These are phyloP conservation scores for Byssochlamys sp. DNA, from an alignment of 2,329 filamentous ascomycete species.

Conservation along the genomic window DNA sequence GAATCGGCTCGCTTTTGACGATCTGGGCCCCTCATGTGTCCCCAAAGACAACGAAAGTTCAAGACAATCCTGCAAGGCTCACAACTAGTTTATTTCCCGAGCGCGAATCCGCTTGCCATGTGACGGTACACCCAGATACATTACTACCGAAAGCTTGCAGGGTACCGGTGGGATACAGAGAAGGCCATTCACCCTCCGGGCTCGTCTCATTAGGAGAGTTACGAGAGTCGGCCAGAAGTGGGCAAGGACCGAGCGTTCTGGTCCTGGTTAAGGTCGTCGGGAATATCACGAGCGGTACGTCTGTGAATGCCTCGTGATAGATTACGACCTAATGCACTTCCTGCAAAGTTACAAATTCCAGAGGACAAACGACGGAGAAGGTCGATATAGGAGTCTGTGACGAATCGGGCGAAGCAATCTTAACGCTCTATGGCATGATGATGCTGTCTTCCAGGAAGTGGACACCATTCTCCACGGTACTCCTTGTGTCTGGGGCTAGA, in stretches of 20 bases:
- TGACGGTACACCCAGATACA: constrained; percentile 37
- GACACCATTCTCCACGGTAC: constrained; percentile 30
- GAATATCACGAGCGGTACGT: constrained; percentile 34
- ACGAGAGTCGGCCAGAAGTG: constrained; percentile 38
- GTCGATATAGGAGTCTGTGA: constrained; percentile 41
- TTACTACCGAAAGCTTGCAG: constrained; percentile 31
- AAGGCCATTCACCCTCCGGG: constrained; percentile 23
- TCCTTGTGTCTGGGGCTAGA: constrained; percentile 33
- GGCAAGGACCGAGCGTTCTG: constrained; percentile 33
- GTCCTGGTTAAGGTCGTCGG: constrained; percentile 45
- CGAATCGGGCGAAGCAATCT: constrained; percentile 37
- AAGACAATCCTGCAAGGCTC: constrained; percentile 25
- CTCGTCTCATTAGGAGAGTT: constrained; percentile 41
- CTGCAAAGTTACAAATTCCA: constrained; percentile 36
- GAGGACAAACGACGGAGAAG: constrained; percentile 30
- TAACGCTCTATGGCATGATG: constrained; percentile 37
- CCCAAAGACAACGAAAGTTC: constrained; percentile 1
- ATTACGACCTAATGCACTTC: neutral
- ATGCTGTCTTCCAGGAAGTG: constrained; percentile 28
- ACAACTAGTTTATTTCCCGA: constrained; percentile 46
- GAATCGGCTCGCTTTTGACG: constrained; percentile 31
- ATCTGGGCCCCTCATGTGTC: constrained; percentile 45
- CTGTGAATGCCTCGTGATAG: neutral
- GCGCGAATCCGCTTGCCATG: constrained; percentile 39
- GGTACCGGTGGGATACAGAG: constrained; percentile 30